These are phyloP conservation scores for Diospyros lotus DNA, from an alignment of 148 eudicot species.

Conservation along the genomic window DNA sequence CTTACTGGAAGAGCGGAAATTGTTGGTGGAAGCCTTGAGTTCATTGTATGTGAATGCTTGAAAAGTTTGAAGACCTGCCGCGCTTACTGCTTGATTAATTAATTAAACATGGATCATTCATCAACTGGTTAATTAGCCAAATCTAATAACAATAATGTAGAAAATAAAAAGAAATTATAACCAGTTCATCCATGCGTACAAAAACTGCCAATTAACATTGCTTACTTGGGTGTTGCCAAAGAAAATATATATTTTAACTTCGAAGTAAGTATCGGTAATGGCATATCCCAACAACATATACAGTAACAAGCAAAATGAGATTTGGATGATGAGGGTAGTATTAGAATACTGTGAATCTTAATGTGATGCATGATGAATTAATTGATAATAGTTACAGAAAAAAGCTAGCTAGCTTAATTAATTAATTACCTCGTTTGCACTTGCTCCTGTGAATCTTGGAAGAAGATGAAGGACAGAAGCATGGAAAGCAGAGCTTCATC, in stretches of 20 bases:
- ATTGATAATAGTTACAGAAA: neutral
- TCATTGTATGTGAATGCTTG: constrained; percentile 12
- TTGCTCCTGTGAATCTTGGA: neutral
- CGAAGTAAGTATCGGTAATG: too few species aligned
- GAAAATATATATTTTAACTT: neutral
- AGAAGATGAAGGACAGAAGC: neutral
- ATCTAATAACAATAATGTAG: neutral
- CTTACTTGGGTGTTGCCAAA: neutral
- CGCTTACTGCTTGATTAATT: neutral
- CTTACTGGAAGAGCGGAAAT: constrained; percentile 12
- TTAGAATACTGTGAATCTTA: too few species aligned
- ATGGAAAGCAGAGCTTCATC: constrained; percentile 7
- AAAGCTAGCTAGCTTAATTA: neutral
- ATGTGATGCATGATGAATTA: too few species aligned
- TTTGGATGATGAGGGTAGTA: too few species aligned
- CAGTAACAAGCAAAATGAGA: neutral
- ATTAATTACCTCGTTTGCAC: neutral
- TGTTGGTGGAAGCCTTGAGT: constrained; percentile 12
- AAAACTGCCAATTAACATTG: neutral
- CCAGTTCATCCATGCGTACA: too few species aligned
- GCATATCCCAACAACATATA: too few species aligned
- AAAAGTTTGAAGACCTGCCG: neutral
- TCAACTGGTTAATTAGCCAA: neutral
- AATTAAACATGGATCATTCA: neutral
- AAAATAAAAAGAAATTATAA: too few species aligned